Conservation (phyloP, 2,329 filamentous ascomycete genomes). For the Diplodia sapinea region DNA sequence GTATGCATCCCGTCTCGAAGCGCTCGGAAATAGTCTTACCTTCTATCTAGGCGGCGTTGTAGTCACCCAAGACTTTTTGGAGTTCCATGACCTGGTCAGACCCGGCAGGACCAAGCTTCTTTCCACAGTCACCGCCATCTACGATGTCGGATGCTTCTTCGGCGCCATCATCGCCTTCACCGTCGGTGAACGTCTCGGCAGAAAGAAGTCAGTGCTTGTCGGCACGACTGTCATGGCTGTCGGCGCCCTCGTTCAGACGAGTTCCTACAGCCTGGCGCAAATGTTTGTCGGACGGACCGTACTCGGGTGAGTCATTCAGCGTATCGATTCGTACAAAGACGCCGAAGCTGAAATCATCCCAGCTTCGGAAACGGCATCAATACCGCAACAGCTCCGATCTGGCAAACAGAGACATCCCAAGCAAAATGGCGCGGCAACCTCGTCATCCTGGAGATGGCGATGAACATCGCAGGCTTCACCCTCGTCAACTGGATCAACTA, state of each 20-base stretch:
- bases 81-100: slow-evolving; percentile 53
- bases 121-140: slow-evolving; percentile 62
- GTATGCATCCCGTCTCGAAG: slow-evolving; percentile 35
- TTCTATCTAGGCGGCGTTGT: slow-evolving; percentile 55
- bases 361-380: slow-evolving; percentile 60
- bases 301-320: slow-evolving; percentile 39
- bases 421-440: slow-evolving; percentile 51
- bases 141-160: slow-evolving; percentile 66
- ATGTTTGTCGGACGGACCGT: slow-evolving; percentile 55
- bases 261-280: slow-evolving; percentile 52
- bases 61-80: slow-evolving; percentile 60
- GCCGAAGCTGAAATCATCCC: background rate
- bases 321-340: slow-evolving; percentile 45
- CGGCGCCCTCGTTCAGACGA: slow-evolving; percentile 56
- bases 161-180: slow-evolving; percentile 59
- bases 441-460: slow-evolving; percentile 56
- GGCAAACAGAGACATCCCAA: slow-evolving; percentile 58
- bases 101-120: slow-evolving; percentile 44
- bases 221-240: slow-evolving; percentile 58
- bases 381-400: slow-evolving; percentile 57
- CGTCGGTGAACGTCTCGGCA: slow-evolving; percentile 56
- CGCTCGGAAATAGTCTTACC: background rate
- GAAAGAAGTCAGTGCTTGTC: slow-evolving; percentile 56
- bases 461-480: slow-evolving; percentile 58
- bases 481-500: slow-evolving; percentile 61